phyloP scores from a whole-genome alignment of 2,329 filamentous ascomycete species.

The Phaeophleospora eucalypticola region DNA sequence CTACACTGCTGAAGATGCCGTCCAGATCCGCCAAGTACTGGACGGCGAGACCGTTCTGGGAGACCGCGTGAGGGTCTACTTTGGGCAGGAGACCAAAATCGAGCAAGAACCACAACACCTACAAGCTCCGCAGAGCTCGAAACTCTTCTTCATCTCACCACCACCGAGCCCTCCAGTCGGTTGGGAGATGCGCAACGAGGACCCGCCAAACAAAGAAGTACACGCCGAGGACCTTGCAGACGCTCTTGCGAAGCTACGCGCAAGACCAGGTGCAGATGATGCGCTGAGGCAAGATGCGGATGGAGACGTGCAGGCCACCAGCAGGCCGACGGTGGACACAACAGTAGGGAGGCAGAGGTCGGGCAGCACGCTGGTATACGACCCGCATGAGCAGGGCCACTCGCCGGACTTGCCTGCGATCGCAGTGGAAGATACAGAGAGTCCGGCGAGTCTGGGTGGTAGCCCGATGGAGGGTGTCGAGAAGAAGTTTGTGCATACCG shows the following conservation, averaged over 20 bases:
- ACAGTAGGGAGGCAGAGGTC: constrained; percentile 34
- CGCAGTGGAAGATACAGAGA: constrained; percentile 57
- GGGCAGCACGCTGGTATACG: constrained; percentile 59
- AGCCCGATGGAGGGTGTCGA: constrained; percentile 45
- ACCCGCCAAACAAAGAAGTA: constrained; percentile 62
- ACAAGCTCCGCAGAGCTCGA: constrained; percentile 54
- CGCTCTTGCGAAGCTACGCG: constrained; percentile 53
- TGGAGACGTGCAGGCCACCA: neutral
- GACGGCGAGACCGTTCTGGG: constrained; percentile 72
- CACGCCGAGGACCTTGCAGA: constrained; percentile 58
- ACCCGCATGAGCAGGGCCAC: constrained; percentile 59
- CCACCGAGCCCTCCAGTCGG: constrained; percentile 61
- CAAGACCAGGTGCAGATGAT: constrained; percentile 33
- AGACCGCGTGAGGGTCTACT: constrained; percentile 63
- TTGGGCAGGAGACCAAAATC: constrained; percentile 51
- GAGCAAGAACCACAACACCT: constrained; percentile 43
- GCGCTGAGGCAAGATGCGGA: constrained; percentile 26
- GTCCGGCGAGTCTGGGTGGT: constrained; percentile 37
- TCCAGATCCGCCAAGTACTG: constrained; percentile 66
- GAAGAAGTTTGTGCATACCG: constrained; percentile 49
- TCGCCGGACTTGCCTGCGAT: constrained; percentile 59
- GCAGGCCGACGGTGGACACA: constrained; percentile 16
- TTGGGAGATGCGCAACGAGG: constrained; percentile 61
- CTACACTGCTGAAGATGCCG: constrained; percentile 64
- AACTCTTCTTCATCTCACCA: constrained; percentile 64